Evolutionary conservation across 352 stramenopile genomes (phyloP).

Genomic region (Phytophthora parvispora): DNA sequence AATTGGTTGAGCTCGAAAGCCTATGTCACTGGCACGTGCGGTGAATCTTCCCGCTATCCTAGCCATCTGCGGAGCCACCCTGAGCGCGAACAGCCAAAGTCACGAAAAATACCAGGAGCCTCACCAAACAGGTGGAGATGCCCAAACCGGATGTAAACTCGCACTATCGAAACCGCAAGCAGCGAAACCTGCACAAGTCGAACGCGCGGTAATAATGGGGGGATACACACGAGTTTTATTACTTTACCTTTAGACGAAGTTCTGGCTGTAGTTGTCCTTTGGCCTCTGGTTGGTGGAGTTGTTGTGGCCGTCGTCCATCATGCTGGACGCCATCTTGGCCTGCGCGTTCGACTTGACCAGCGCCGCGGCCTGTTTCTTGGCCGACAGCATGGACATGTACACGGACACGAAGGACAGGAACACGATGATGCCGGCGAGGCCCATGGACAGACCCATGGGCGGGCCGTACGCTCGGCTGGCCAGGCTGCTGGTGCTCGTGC

Average conservation of each 20-base stretch:
- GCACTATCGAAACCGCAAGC: conserved; percentile 6
- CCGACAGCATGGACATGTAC: conserved; percentile 36
- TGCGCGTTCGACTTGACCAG: conserved; percentile 34
- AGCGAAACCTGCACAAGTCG: conserved; percentile 1
- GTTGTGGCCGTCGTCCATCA: conserved; percentile 23
- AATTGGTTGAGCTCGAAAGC: conserved; percentile 1
- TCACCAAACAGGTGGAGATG: conserved; percentile 27
- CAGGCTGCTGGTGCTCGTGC: conserved; percentile 28
- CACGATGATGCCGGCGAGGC: conserved; percentile 34
- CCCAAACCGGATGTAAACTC: conserved; percentile 15
- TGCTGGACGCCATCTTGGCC: conserved; percentile 37
- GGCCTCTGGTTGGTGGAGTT: conserved; percentile 29
- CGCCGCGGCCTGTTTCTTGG: conserved; percentile 34
- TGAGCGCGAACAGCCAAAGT: conserved; percentile 17
- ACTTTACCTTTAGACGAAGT: conserved; percentile 61
- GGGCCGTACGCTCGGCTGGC: conserved; percentile 57
- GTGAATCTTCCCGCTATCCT: conserved; percentile 21
- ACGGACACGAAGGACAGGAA: conserved; percentile 43
- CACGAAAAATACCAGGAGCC: background rate
- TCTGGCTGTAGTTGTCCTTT: conserved; percentile 70
- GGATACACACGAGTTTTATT: conserved; percentile 35
- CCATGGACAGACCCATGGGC: conserved; percentile 55
- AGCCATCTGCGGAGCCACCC: conserved; percentile 28
- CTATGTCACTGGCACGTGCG: conserved; percentile 29
- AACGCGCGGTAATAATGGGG: conserved; percentile 4